Base-by-base conservation (phyloP, 805 yeast species). In the Hanseniaspora lindneri region DNA sequence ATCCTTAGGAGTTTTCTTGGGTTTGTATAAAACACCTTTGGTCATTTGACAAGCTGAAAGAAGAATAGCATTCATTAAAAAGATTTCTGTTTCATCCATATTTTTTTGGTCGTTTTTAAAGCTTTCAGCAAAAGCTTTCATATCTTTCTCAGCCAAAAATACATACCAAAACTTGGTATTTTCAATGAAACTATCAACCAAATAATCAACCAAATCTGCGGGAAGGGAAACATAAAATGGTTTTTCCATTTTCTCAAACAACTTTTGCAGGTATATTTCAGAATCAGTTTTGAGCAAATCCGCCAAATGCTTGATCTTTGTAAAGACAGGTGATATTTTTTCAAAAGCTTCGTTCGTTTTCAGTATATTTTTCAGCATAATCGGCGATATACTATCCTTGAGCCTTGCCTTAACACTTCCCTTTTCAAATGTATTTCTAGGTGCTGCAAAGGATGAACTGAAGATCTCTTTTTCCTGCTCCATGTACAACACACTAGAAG, bases 401-500 rank as follows among this genome's bases (percentile, higher is more conserved):
- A 44, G 21, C 17, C 39, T 39, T 3, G 39, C 23, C 14, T 46
- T 46, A 9, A 32, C 9, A 7, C 36, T 17, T 9, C 20, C 4
- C 14, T 23, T 37, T 16, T 32, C 43, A 4, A 17, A 13, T 14
- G 17, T n/a, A 14, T 13, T 30, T 9, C 27, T 9, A 28, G 34
- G 7, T 2, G n/a, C 16, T 2, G 16, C 11, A 32, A 46, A 39
- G 17, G 49, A 20, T 3, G 49, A 32, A 19, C 39, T 19, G 23
- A 46, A 46, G 1, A n/a, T 41, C 20, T 46, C 49, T 19, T 46
- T 46, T 25, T 46, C 49, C 32, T 44, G 49, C 9, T 37, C 49
- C 24, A 27, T 25, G 8, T 44, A 44, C 7, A 39, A 23, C 4
- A 29, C 25, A 9, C n/a, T n/a, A n/a, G n/a, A n/a, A n/a, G n/a